Evolutionary conservation across 345 rosid genomes (phyloP).

Genomic region (Noccaea caerulescens): DNA sequence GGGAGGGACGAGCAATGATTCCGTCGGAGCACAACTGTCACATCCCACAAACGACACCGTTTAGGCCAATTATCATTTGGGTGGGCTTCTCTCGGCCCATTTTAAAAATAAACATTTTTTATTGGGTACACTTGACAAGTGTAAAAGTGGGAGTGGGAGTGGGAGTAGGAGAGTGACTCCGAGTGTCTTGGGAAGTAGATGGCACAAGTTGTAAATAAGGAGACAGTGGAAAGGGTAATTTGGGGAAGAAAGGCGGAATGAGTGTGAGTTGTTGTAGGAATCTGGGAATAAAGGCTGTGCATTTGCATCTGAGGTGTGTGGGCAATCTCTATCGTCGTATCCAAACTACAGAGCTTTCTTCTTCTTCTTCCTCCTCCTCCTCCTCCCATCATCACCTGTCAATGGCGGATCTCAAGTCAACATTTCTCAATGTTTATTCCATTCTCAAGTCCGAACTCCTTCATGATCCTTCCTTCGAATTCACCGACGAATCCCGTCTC

Average conservation of each 20-base stretch:
- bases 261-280: conserved; percentile 42
- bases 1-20: not conserved
- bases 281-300: conserved; percentile 27
- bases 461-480: conserved; percentile 81
- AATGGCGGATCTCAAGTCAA: conserved; percentile 82
- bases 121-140: too few relatives aligned
- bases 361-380: conserved; percentile 9
- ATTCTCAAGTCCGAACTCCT: conserved; percentile 75
- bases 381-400: conserved; percentile 3
- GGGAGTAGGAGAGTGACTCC: not conserved
- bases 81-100: conserved; percentile 14
- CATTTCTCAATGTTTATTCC: conserved; percentile 61
- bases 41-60: not conserved
- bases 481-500: conserved; percentile 69
- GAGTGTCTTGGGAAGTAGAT: conserved; percentile 1
- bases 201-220: conserved; percentile 26
- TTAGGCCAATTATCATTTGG: conserved; percentile 5
- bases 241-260: conserved; percentile 7
- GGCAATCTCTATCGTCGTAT: conserved; percentile 32
- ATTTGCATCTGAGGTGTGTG: conserved; percentile 28
- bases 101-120: not conserved
- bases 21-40: not conserved
- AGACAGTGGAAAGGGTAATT: conserved; percentile 4
- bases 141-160: not conserved
- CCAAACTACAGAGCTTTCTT: conserved; percentile 33